Base-by-base conservation (phyloP, 2,329 filamentous ascomycete species). In the Arthroderma sp. region DNA sequence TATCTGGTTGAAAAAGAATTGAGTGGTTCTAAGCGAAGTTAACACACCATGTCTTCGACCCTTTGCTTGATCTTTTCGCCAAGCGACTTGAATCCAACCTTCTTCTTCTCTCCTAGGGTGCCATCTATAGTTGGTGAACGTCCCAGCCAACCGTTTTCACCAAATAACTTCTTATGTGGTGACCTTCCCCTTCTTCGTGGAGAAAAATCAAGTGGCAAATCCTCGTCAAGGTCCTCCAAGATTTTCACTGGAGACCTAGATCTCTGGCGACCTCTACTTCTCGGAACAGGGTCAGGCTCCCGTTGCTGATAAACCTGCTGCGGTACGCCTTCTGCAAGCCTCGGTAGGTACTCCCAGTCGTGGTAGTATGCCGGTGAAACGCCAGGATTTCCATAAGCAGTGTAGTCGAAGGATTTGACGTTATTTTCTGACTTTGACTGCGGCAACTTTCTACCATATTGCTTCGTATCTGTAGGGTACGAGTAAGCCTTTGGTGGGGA, bases 131-230 rank as follows among this genome's bases (percentile, higher is more conserved):
- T 61, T 8, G 57, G 55, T 10, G 57, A 61, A 37, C 56, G 52
- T 5, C 61, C 62, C 29, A 69, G 57, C 58, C 60, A 66, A 32
- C 65, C 65, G 11, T 63, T 58, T 31, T 59, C 55, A 4, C 65
- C 66, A 45, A 68, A 66, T n/a, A 69, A 51, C 38, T 61, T 62
- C 51, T 68, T 69, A 47, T 62, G 60, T 9, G 62, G 58, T 22
- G 61, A 62, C 27, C 55, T 50, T 29, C 55, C 51, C 9, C 57
- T 50, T 42, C 52, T 55, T 4, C 40, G 39, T 22, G 55, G 49
- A 8, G 42, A 43, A 28, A 45, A 29, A 33, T 47, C 50, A 7
- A 49, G 48, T 1, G 52, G 47, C 33, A 53, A 46, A n/a, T 49
- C 49, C 40, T 58, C 56, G 31, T 52, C 49, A 37, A 56, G 48